Base-by-base conservation (phyloP, 2,329 filamentous ascomycete species). In the Aspergillus costaricaensis region DNA sequence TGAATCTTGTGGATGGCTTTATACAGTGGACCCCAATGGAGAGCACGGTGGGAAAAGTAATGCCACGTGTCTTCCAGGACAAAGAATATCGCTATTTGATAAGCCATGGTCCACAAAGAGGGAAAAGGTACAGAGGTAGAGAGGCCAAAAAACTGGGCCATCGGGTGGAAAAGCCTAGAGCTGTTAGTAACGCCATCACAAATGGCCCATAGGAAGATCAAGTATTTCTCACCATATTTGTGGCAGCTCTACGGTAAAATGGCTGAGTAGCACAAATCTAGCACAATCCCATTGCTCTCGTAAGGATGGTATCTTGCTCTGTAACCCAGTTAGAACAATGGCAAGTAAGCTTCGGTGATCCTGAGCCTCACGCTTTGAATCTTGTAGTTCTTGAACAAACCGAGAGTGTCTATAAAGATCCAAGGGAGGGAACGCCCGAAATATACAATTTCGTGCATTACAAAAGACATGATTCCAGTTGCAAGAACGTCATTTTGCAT, bases 1-100 rank as follows among this genome's bases (percentile, higher is more conserved):
- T 99, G 95, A 70, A 99, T 93, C 83, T 99, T 99, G 86, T 99
- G 95, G 72, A 99, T 91, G 73, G 88, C 86, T 83, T 92, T 96
- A 87, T 99, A 99, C 5, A 99, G 88, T 41, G 92, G 91, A 21
- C 91, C 93, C 82, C 92, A 96, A 84, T 99, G 95, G 80, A 99
- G 87, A 47, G 86, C 86, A 69, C 95, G 92, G 81, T 99, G 95
- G 68, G 87, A 88, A 88, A 93, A 98, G 85, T 99, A 99, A 80
- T 99, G 95, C 95, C 95, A 99, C 67, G 94, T 83, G 79, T 99
- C 95, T 79, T 99, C 95, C 72, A 97, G 80, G 61, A 98, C 85
- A 80, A 99, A 99, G 85, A 98, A 96, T 75, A 98, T 84, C 62
- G 88, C 86, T 68, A 99, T 94, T 72, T 99, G 95, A 75, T 91